A percentile compares a stretch with the other conserved stretches of the same genome.
Conservation (phyloP, 345 rosid species). For the Gossypium turneri region DNA sequence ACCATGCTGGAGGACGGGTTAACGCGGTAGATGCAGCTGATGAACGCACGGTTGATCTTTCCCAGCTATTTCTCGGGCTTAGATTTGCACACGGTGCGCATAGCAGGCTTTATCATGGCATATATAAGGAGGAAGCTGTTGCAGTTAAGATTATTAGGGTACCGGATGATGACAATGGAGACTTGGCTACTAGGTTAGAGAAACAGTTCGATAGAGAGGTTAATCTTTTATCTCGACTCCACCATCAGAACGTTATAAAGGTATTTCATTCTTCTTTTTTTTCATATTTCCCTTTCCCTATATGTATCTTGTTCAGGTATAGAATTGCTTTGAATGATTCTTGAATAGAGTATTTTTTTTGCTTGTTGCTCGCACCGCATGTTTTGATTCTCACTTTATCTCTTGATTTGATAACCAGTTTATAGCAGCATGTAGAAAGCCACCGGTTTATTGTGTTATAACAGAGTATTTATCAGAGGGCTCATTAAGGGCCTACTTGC, state of each 20-base stretch:
- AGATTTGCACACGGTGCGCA: conserved; percentile 92
- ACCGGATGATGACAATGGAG: conserved; percentile 81
- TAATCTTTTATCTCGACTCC: conserved; percentile 69
- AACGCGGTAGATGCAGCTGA: conserved; percentile 69
- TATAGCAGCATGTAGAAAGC: conserved; percentile 69
- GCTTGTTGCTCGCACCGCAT: not conserved
- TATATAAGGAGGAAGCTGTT: conserved; percentile 85
- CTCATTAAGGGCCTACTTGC: conserved; percentile 83
- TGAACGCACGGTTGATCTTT: conserved; percentile 67
- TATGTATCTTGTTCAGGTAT: not conserved
- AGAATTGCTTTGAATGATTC: not conserved
- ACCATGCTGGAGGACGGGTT: conserved; percentile 75
- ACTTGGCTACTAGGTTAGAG: conserved; percentile 60
- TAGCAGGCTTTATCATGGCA: conserved; percentile 90
- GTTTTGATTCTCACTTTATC: conserved; percentile 16
- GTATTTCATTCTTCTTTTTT: conserved; percentile 28
- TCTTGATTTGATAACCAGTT: conserved; percentile 44
- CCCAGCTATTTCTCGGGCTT: conserved; percentile 83
- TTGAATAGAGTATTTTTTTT: not conserved
- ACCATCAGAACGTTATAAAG: conserved; percentile 78
- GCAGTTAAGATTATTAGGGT: conserved; percentile 88
- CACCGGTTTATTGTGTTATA: conserved; percentile 66
- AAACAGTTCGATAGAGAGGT: conserved; percentile 89
- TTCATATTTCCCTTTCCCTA: not conserved
- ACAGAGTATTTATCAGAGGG: conserved; percentile 75